These are phyloP conservation scores for Glycine latifolia DNA, from an alignment of 306 rosid genomes.

Conservation along the genomic window DNA sequence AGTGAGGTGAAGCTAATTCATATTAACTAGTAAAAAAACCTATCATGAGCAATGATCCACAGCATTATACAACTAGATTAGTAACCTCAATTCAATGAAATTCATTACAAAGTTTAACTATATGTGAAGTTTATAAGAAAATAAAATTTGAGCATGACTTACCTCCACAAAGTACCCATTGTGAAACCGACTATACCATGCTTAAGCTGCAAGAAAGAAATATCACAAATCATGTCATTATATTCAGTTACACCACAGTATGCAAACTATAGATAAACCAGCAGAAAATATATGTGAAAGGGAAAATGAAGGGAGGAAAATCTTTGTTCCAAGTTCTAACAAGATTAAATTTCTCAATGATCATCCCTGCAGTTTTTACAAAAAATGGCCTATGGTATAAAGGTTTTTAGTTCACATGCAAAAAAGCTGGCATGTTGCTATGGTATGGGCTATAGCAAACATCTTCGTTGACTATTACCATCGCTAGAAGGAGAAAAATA, in stretches of 20 bases:
- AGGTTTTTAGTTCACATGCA: neutral
- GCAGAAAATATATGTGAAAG: slow-evolving; percentile 6
- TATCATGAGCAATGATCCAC: neutral
- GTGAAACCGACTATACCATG: slow-evolving; percentile 90
- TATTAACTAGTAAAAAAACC: neutral
- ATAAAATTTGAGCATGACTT: slow-evolving; percentile 46
- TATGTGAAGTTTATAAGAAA: neutral
- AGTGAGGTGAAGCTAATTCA: slow-evolving; percentile 16
- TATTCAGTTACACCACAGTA: slow-evolving; percentile 11
- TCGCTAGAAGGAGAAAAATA: slow-evolving; percentile 18
- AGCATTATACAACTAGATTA: slow-evolving; percentile 1
- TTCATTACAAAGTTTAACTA: slow-evolving; percentile 9
- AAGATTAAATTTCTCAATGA: slow-evolving; percentile 28
- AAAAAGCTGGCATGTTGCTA: neutral
- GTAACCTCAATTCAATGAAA: slow-evolving; percentile 8
- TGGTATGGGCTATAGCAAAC: neutral
- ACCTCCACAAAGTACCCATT: slow-evolving; percentile 97
- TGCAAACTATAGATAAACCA: slow-evolving; percentile 17
- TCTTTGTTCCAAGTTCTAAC: slow-evolving; percentile 6
- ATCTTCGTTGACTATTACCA: neutral
- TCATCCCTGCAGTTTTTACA: no score
- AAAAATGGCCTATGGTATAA: no score
- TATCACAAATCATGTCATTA: slow-evolving; percentile 49
- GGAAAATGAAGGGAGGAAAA: slow-evolving; percentile 21
- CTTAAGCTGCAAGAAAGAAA: slow-evolving; percentile 79